A percentile compares a stretch with the other conserved stretches of the same genome.
phyloP scores from a whole-genome alignment of 306 rosid genomes.

The Trifolium pratense region DNA sequence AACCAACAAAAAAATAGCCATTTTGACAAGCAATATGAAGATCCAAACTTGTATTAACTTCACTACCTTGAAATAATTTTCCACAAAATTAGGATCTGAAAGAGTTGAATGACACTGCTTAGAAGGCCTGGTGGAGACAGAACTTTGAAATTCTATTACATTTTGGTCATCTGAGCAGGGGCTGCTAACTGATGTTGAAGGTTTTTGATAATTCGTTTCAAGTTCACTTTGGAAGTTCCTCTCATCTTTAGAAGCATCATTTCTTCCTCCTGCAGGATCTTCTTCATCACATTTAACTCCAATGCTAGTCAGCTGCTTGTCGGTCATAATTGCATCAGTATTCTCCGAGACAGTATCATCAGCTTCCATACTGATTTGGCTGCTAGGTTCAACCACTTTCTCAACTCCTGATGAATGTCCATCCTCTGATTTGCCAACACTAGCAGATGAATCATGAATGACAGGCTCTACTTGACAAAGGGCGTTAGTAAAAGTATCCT shows the following conservation, averaged over 20 bases:
- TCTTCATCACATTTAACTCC: conserved; percentile 49
- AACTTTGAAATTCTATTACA: conserved; percentile 47
- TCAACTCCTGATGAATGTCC: conserved; percentile 41
- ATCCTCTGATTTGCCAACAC: conserved; percentile 53
- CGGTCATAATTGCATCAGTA: conserved; percentile 40
- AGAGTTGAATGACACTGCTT: conserved; percentile 71
- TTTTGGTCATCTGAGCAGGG: conserved; percentile 44
- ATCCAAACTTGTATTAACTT: conserved; percentile 29
- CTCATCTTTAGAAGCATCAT: conserved; percentile 44
- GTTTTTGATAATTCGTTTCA: conserved; percentile 45
- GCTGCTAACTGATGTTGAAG: conserved; percentile 51
- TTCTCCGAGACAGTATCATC: conserved; percentile 45
- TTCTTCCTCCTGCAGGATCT: conserved; percentile 42
- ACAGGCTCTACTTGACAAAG: conserved; percentile 50
- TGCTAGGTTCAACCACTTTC: conserved; percentile 37
- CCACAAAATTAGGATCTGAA: conserved; percentile 80
- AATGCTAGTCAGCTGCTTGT: conserved; percentile 43
- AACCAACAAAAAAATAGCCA: conserved; percentile 25
- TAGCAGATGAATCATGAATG: conserved; percentile 45
- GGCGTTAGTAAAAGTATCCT: conserved; percentile 43
- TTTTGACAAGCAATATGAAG: conserved; percentile 27
- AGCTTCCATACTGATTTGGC: conserved; percentile 45
- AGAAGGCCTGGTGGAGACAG: conserved; percentile 51
- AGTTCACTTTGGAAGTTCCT: conserved; percentile 44
- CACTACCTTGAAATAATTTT: conserved; percentile 91